phyloP scores from a whole-genome alignment of 2,329 filamentous ascomycete species.

The Phyllosticta citriasiana region DNA sequence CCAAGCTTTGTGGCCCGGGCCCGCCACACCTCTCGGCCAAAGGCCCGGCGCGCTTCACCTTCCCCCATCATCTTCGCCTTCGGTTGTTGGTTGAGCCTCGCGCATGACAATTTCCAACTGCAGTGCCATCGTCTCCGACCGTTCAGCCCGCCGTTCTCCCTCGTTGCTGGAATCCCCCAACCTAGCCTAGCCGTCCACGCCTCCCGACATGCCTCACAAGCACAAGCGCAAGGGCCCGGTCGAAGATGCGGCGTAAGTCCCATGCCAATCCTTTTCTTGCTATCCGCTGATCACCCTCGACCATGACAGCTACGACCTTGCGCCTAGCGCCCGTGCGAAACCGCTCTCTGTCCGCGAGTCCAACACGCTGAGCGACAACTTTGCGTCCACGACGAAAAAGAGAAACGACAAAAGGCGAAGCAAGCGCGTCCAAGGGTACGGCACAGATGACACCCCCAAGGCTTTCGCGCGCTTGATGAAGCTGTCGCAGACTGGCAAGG shows the following conservation, averaged over 20 bases:
- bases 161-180: not conserved
- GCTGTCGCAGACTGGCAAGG: conserved; percentile 49
- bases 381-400: conserved; percentile 24
- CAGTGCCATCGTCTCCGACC: not conserved
- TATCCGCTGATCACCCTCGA: conserved; percentile 26
- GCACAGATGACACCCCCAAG: conserved; percentile 71
- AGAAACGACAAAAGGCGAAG: conserved; percentile 25
- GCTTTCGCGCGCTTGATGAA: conserved; percentile 83
- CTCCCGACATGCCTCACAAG: conserved; percentile 66
- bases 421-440: conserved; percentile 41
- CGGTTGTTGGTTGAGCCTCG: not conserved
- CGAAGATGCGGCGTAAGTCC: conserved; percentile 45
- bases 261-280: conserved; percentile 34
- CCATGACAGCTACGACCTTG: conserved; percentile 45
- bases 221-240: conserved; percentile 56
- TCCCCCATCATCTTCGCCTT: not conserved
- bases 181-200: not conserved
- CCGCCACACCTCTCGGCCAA: not conserved
- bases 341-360: conserved; percentile 40
- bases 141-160: not conserved
- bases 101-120: not conserved
- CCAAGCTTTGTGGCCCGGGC: not conserved
- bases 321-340: conserved; percentile 49
- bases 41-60: not conserved
- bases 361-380: conserved; percentile 33